Evolutionary conservation across 495 filamentous ascomycete species (phyloP).

Genomic region (Penicillium paradoxum): DNA sequence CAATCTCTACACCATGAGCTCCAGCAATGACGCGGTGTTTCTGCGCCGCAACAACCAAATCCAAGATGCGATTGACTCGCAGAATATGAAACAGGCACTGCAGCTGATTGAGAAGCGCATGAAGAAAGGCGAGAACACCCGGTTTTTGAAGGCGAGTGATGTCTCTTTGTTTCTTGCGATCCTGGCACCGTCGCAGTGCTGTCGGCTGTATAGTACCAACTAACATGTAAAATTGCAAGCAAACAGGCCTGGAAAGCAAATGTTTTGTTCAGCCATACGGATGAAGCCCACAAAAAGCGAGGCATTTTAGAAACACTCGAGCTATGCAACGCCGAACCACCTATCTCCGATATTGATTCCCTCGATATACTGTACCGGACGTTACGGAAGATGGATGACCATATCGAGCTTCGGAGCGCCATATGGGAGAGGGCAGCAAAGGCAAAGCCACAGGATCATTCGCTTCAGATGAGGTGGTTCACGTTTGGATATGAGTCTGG

Average conservation of each 20-base stretch:
- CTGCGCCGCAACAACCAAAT: constrained; percentile 55
- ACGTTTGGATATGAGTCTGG: constrained; percentile 39
- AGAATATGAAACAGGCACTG: constrained; percentile 54
- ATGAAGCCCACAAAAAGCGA: constrained; percentile 39
- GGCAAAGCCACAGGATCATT: constrained; percentile 44
- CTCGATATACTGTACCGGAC: constrained; percentile 44
- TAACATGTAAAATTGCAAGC: not conserved
- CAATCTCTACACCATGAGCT: constrained; percentile 21
- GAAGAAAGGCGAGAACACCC: constrained; percentile 54
- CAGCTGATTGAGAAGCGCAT: constrained; percentile 56
- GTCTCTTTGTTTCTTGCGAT: not conserved
- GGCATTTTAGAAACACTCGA: constrained; percentile 44
- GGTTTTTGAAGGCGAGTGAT: constrained; percentile 34
- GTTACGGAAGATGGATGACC: constrained; percentile 29
- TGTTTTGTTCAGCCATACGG: constrained; percentile 41
- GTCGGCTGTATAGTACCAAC: not conserved
- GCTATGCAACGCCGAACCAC: constrained; percentile 43
- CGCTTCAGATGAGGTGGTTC: constrained; percentile 54
- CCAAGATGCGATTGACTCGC: constrained; percentile 53
- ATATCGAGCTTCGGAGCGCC: constrained; percentile 29
- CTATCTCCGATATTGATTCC: constrained; percentile 47
- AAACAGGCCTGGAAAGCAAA: constrained; percentile 51
- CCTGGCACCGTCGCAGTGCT: too few species aligned
- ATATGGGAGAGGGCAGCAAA: constrained; percentile 56
- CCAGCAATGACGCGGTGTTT: constrained; percentile 40